phyloP scores from a whole-genome alignment of 768 basidiomycete genomes.

The Phylloporus rhodoxanthus region DNA sequence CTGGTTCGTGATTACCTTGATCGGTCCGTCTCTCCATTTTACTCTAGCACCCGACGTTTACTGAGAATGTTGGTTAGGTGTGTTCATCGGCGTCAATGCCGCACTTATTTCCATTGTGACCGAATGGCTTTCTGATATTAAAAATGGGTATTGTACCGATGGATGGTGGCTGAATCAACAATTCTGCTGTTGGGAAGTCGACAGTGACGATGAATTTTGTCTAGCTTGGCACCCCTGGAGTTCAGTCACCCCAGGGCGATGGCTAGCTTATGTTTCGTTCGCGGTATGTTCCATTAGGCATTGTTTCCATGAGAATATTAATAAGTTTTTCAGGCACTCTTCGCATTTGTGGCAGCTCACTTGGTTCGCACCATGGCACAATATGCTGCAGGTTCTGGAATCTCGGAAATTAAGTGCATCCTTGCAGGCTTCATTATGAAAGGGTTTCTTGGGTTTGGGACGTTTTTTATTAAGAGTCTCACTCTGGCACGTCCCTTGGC shows the following conservation, averaged over 20 bases:
- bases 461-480: constrained; percentile 89
- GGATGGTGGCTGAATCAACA: constrained; percentile 99
- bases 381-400: constrained; percentile 96
- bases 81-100: constrained; percentile 90
- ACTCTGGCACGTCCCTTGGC: constrained; percentile 61
- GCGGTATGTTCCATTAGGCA: constrained; percentile 55
- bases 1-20: constrained; percentile 87
- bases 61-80: constrained; percentile 44
- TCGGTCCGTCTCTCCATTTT: constrained; percentile 57
- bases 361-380: constrained; percentile 85
- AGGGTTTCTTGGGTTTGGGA: constrained; percentile 85
- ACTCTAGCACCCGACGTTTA: background rate
- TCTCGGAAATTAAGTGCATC: constrained; percentile 98
- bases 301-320: constrained; percentile 1
- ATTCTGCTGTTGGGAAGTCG: constrained; percentile 98
- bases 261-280: constrained; percentile 82
- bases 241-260: constrained; percentile 58
- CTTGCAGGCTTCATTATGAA: constrained; percentile 96
- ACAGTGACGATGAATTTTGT: constrained; percentile 75
- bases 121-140: constrained; percentile 96
- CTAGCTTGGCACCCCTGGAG: constrained; percentile 93
- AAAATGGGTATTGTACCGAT: constrained; percentile 93
- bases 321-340: constrained; percentile 48
- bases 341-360: constrained; percentile 84
- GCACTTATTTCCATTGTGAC: constrained; percentile 92